Percentiles rank a stretch among this genome's conserved stretches.
Conservation (phyloP, 2,329 filamentous ascomycete species). For the Cryphonectria radicalis region DNA sequence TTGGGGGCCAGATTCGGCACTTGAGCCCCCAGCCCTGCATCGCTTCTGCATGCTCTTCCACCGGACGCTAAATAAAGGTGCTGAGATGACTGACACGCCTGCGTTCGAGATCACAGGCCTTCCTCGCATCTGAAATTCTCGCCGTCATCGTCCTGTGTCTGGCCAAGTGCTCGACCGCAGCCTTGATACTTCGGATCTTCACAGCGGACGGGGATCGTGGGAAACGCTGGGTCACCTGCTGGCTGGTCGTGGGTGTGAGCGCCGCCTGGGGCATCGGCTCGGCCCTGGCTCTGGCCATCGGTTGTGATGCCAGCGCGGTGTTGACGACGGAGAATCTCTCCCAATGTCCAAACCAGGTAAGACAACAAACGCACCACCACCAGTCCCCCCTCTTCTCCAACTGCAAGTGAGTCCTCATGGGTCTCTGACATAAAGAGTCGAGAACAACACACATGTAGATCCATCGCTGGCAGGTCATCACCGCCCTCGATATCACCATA, state of each 20-base stretch:
- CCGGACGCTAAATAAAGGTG: background rate
- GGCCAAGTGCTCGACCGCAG: conserved; percentile 17
- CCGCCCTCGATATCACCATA: conserved; percentile 29
- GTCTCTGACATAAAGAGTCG: background rate
- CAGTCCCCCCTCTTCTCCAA: too few relatives aligned
- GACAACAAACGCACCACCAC: background rate
- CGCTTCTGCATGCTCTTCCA: background rate
- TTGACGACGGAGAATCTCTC: background rate
- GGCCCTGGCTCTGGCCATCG: conserved; percentile 1
- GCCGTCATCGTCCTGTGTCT: conserved; percentile 1
- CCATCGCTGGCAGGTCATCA: conserved; percentile 29
- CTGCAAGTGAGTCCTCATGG: background rate
- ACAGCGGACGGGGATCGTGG: conserved; percentile 10
- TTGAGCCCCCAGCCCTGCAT: background rate
- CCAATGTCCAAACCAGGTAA: conserved; percentile 16
- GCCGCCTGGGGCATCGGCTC: conserved; percentile 7
- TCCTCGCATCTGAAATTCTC: conserved; percentile 16
- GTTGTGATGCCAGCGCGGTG: conserved; percentile 3
- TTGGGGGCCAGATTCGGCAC: background rate
- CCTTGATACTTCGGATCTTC: conserved; percentile 15
- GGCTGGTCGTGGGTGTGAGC: background rate
- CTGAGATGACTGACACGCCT: background rate
- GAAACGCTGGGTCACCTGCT: background rate
- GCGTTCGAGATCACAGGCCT: background rate
- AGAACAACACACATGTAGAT: conserved; percentile 2